Base-by-base conservation (phyloP, 176 grass and related monocot species). In the Triticum monococcum region DNA sequence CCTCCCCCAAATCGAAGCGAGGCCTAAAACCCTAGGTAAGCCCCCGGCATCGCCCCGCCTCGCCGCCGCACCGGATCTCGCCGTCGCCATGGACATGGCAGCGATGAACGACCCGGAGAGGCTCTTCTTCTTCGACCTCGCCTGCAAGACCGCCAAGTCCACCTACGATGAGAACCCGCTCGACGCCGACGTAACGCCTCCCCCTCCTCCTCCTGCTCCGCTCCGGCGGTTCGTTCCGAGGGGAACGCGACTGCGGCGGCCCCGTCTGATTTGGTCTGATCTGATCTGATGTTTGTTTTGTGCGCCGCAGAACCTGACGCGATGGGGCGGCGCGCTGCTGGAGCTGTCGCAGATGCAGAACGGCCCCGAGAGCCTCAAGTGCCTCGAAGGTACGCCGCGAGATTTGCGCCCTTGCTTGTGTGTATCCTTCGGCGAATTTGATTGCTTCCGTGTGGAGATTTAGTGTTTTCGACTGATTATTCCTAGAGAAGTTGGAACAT, bases 321-420 rank as follows among this genome's bases (percentile, higher is more conserved):
- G 89, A 22, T 96, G 94, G 94, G 94, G 94, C 36, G 94, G 89
- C 12, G 94, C 94, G 79, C 89, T 96, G 77, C 85, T 96, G 56
- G 87, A 96, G 84, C 72, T 96, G 20, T 88, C 94, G 79, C 94
- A 96, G 87, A 76, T 86, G 88, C 89, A 87, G 41, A 84, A 31
- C 59, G 91, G 89, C 3, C 78, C 82, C 8, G 94, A 86, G 9
- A 73, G 84, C 66, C 83, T 91, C 78, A 81, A 86, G 74, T 72
- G 32, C 81, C 79, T 96, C 11, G 35, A 91, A 96, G 94, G 94
- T 96, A 85, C 32, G 40, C 64, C 10, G 1, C 1, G 0, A 26
- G 41, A 77, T 52, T 50, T 77, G 1, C 2, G 30, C 30, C 6
- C 43, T 1, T 68, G 2, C 9, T 28, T 40, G 0, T 57, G 20